Percentiles rank a stretch among this genome's conserved stretches.
phyloP scores from a whole-genome alignment of 495 filamentous ascomycete species.

The Peziza echinospora region DNA sequence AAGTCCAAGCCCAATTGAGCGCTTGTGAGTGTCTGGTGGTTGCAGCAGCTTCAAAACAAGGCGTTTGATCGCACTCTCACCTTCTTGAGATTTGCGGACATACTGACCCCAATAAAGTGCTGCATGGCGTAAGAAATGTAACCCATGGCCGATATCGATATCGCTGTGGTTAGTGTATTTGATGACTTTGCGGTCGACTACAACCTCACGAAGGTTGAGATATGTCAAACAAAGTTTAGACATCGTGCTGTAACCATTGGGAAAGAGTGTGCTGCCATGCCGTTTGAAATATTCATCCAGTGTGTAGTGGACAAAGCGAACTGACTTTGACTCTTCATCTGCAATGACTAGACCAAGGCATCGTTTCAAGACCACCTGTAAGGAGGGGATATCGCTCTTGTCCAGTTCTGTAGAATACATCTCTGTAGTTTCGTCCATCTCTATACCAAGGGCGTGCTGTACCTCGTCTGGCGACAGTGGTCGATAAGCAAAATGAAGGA shows the following conservation, averaged over 20 bases:
- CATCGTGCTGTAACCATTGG: not conserved
- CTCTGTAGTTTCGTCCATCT: not conserved
- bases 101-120: not conserved
- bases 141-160: not conserved
- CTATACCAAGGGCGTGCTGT: not conserved
- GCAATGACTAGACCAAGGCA: slow-evolving; percentile 6
- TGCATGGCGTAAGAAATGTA: not conserved
- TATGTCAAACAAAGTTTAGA: not conserved
- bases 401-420: not conserved
- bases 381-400: not conserved
- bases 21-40: not conserved
- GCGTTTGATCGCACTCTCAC: not conserved
- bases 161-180: not conserved
- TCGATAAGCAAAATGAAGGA: not conserved
- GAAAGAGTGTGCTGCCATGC: not conserved
- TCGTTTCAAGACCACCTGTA: not conserved
- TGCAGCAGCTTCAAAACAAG: not conserved
- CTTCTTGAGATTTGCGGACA: not conserved
- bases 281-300: slow-evolving; percentile 8
- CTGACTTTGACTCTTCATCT: not conserved
- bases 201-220: not conserved
- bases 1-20: not conserved
- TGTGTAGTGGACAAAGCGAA: slow-evolving; percentile 7
- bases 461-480: not conserved
- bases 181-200: not conserved